A percentile compares a stretch with the other conserved stretches of the same genome.
These are phyloP conservation scores for Leccinum barrowsii DNA, from an alignment of 768 basidiomycete genomes.

Conservation along the genomic window DNA sequence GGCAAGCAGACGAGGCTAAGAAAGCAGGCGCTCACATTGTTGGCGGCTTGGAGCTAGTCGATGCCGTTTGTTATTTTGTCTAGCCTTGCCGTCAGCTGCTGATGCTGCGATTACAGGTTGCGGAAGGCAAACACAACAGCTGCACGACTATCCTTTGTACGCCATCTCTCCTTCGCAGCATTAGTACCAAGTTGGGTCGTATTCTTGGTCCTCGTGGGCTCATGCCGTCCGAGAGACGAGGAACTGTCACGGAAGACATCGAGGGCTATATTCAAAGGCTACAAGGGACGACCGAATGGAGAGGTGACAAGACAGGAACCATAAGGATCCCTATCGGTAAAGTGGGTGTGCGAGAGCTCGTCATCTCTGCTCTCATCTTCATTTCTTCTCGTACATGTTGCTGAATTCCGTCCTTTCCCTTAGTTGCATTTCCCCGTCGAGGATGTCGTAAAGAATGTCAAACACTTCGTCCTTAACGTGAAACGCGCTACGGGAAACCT, in stretches of 20 bases:
- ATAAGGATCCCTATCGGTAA: constrained; percentile 80
- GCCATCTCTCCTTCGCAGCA: constrained; percentile 69
- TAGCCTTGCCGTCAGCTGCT: not conserved
- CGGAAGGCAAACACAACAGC: constrained; percentile 65
- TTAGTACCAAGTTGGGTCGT: constrained; percentile 78
- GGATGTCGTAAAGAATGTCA: constrained; percentile 76
- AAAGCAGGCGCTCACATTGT: constrained; percentile 87
- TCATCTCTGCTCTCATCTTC: not conserved
- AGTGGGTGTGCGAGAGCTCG: constrained; percentile 38
- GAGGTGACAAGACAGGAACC: constrained; percentile 81
- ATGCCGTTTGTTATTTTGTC: constrained; percentile 57
- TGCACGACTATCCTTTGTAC: constrained; percentile 80
- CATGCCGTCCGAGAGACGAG: constrained; percentile 93
- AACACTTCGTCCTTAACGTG: constrained; percentile 70
- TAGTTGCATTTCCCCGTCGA: constrained; percentile 72
- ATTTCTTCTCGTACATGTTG: not conserved
- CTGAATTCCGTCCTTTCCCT: constrained; percentile 6
- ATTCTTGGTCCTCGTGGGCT: constrained; percentile 85
- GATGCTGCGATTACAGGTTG: constrained; percentile 49
- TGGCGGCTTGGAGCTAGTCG: constrained; percentile 85
- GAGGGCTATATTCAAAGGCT: constrained; percentile 76
- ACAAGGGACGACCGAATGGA: constrained; percentile 87
- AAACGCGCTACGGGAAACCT: constrained; percentile 72
- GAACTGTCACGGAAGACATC: constrained; percentile 91
- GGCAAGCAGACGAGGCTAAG: constrained; percentile 76